Conservation (phyloP, 1,284 basidiomycete genomes). For the Sporisorium iseilematis-ciliati region DNA sequence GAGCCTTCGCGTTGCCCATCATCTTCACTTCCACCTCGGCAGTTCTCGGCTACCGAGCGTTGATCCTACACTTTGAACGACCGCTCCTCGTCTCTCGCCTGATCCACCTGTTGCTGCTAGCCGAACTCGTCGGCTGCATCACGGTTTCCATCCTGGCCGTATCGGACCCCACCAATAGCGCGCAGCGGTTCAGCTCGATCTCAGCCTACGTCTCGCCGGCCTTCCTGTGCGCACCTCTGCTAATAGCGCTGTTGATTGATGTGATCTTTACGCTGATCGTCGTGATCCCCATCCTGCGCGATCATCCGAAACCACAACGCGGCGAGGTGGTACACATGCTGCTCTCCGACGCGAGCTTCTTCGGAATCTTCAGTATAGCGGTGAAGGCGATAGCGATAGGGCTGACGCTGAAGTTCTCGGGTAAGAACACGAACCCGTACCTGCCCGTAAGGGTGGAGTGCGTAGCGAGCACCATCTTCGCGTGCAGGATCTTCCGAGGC, state of each 20-base stretch:
- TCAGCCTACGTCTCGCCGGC: conserved; percentile 12
- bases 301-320: background rate
- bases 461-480: conserved; percentile 32
- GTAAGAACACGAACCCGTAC: conserved; percentile 12
- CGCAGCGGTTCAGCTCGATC: background rate
- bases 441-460: conserved; percentile 23
- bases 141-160: conserved; percentile 5
- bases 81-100: conserved; percentile 3
- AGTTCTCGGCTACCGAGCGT: conserved; percentile 24
- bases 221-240: conserved; percentile 17
- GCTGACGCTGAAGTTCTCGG: background rate
- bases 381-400: conserved; percentile 22
- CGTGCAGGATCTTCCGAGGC: conserved; percentile 35
- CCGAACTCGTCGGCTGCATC: conserved; percentile 9
- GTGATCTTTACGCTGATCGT: conserved; percentile 24
- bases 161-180: background rate
- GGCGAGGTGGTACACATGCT: conserved; percentile 34
- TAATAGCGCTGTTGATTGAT: conserved; percentile 25
- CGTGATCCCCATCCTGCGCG: conserved; percentile 18
- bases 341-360: conserved; percentile 29
- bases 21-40: conserved; percentile 35
- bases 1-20: conserved; percentile 15
- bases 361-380: conserved; percentile 21
- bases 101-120: conserved; percentile 12
- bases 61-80: conserved; percentile 29